phyloP scores from a whole-genome alignment of 345 rosid genomes.

The Ricinus communis region DNA sequence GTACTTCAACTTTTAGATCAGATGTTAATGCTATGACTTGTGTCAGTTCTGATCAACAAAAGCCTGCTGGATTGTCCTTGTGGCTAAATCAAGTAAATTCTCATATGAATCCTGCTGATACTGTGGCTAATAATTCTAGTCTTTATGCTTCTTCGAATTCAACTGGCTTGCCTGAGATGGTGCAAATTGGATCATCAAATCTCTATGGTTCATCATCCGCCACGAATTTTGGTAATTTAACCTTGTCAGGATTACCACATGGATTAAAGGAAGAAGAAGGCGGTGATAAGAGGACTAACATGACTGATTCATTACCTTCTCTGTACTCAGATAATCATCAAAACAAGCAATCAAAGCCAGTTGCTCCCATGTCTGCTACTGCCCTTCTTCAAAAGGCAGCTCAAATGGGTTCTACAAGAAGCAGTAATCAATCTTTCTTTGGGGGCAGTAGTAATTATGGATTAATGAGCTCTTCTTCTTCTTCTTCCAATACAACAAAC shows the following conservation, averaged over 20 bases:
- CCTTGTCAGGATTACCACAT: slow-evolving; percentile 48
- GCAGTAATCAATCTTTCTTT: slow-evolving; percentile 49
- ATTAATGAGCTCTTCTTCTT: slow-evolving; percentile 45
- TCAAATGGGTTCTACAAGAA: slow-evolving; percentile 86
- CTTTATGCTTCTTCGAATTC: slow-evolving; percentile 22
- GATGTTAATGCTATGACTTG: slow-evolving; percentile 42
- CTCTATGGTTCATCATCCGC: slow-evolving; percentile 53
- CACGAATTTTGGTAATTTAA: slow-evolving; percentile 46
- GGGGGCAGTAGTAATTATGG: slow-evolving; percentile 35
- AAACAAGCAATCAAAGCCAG: slow-evolving; percentile 40
- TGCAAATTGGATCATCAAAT: slow-evolving; percentile 49
- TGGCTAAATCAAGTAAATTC: slow-evolving; percentile 30
- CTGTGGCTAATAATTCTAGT: slow-evolving; percentile 10
- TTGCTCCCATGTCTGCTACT: slow-evolving; percentile 79
- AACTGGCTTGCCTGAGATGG: slow-evolving; percentile 57
- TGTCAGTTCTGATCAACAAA: slow-evolving; percentile 24
- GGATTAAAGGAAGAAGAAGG: slow-evolving; percentile 43
- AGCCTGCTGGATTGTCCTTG: slow-evolving; percentile 26
- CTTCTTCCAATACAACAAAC: slow-evolving; percentile 39
- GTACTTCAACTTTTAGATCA: slow-evolving; percentile 41
- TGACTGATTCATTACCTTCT: slow-evolving; percentile 26
- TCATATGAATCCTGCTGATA: slow-evolving; percentile 7
- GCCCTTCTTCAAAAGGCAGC: slow-evolving; percentile 95
- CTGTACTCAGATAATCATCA: slow-evolving; percentile 40
- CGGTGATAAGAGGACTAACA: slow-evolving; percentile 23